Base-by-base conservation (phyloP, 495 filamentous ascomycete species). In the Talaromyces borbonicus region DNA sequence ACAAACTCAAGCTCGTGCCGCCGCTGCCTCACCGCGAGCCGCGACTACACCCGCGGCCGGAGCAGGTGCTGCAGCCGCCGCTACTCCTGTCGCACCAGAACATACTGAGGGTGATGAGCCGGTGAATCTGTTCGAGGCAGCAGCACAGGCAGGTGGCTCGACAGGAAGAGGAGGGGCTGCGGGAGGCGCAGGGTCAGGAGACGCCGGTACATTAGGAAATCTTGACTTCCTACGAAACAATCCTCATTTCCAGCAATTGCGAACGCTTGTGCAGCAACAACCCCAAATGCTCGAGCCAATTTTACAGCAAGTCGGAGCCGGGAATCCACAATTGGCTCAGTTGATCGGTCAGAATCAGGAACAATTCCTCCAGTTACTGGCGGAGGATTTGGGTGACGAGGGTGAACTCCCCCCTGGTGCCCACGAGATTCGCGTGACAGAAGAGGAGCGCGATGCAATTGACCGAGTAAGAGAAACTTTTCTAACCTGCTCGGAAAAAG, bases 241-340 rank as follows among this genome's bases (percentile, higher is more conserved):
- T 63, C 82, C 88, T 20, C 88, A 95, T 64, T 98, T 98, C 67
- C 92, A 97, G 63, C 92, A 98, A 62, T 79, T 98, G 26, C 84
- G 92, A 25, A 88, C 95, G 65, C 83, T 98, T 8, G 92, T 98
- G 14, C 92, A 98, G 59, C 88, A 95, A 58, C 87, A 96, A 53
- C 92, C 92, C 8, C 84, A 87, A 55, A 98, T 98, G 92, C 81
- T 98, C 5, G 92, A 97, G 72, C 89, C 90, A 1, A 96, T 98
- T 54, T 69, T 98, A 22, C 90, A 95, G 59, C 89, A 95, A 63
- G 87, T 98, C 30, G 87, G 85, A n/a, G 84, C 85, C 7, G 88
- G 92, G 18, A 98, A 97, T 61, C 92, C 92, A 8, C 85, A 95
- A 51, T 83, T 98, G 50, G 92, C 92, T 7, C 79, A 85, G 52